phyloP scores from a whole-genome alignment of 2,329 filamentous ascomycete genomes.

The Epicoccum sorghinum region DNA sequence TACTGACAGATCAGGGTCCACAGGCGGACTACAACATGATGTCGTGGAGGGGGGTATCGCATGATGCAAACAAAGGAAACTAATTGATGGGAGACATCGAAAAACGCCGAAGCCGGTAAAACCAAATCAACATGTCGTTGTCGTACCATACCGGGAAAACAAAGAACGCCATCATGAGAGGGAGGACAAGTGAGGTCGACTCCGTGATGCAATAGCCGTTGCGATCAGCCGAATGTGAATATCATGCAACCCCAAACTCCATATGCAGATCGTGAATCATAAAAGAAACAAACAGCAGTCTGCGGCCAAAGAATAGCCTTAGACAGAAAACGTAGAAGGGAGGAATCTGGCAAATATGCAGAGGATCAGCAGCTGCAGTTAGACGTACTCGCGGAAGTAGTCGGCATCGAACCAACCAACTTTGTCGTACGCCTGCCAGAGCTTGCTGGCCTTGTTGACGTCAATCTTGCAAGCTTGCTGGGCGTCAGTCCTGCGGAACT shows the following conservation, averaged over 20 bases:
- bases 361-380: constrained; percentile 2
- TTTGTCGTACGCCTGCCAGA: constrained; percentile 87
- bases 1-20: constrained; percentile 12
- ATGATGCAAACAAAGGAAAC: constrained; percentile 26
- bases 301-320: not conserved
- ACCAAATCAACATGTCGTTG: constrained; percentile 26
- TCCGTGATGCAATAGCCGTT: constrained; percentile 30
- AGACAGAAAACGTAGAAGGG: not conserved
- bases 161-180: constrained; percentile 38
- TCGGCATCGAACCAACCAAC: constrained; percentile 78
- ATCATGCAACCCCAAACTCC: constrained; percentile 25
- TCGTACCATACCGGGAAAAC: constrained; percentile 8
- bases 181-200: constrained; percentile 4
- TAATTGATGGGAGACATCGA: constrained; percentile 12
- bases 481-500: constrained; percentile 93
- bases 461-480: constrained; percentile 98
- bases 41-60: constrained; percentile 24
- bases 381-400: constrained; percentile 55
- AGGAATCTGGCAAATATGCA: not conserved
- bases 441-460: constrained; percentile 93
- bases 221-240: constrained; percentile 18
- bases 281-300: constrained; percentile 9
- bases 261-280: constrained; percentile 33
- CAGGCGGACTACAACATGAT: constrained; percentile 22
- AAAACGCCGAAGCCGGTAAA: constrained; percentile 23